phyloP scores from a whole-genome alignment of 768 basidiomycete genomes.

The Collybia sordida region DNA sequence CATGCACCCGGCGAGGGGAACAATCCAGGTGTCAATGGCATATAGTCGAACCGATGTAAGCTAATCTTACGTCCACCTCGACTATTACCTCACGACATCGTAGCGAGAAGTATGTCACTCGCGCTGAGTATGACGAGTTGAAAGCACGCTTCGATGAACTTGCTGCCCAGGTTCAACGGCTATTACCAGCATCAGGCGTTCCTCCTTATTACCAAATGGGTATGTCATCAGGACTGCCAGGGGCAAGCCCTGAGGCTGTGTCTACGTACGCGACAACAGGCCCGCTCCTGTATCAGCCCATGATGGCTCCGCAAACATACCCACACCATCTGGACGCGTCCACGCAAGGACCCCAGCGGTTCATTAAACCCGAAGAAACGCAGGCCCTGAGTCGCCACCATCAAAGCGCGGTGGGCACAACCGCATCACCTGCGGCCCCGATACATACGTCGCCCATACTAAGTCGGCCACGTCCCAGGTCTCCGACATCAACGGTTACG shows the following conservation, averaged over 20 bases:
- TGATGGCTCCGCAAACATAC: constrained; percentile 33
- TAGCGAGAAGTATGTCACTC: constrained; percentile 81
- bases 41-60: constrained; percentile 79
- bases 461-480: constrained; percentile 16
- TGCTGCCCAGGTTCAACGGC: constrained; percentile 51
- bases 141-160: constrained; percentile 64
- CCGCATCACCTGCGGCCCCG: constrained; percentile 22
- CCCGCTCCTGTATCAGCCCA: constrained; percentile 28
- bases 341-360: constrained; percentile 24
- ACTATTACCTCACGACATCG: constrained; percentile 11
- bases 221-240: constrained; percentile 23
- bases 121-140: constrained; percentile 76
- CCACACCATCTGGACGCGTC: constrained; percentile 18
- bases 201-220: constrained; percentile 34
- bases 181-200: constrained; percentile 28
- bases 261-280: constrained; percentile 21
- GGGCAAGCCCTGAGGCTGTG: constrained; percentile 32
- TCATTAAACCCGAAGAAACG: constrained; percentile 24
- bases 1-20: constrained; percentile 79
- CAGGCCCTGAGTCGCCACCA: constrained; percentile 20
- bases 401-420: constrained; percentile 7
- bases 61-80: constrained; percentile 19
- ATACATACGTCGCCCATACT: constrained; percentile 18
- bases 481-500: constrained; percentile 21
- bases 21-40: constrained; percentile 82